These are phyloP conservation scores for Daldinia eschscholtzii DNA, from an alignment of 2,329 filamentous ascomycete species.

Conservation along the genomic window DNA sequence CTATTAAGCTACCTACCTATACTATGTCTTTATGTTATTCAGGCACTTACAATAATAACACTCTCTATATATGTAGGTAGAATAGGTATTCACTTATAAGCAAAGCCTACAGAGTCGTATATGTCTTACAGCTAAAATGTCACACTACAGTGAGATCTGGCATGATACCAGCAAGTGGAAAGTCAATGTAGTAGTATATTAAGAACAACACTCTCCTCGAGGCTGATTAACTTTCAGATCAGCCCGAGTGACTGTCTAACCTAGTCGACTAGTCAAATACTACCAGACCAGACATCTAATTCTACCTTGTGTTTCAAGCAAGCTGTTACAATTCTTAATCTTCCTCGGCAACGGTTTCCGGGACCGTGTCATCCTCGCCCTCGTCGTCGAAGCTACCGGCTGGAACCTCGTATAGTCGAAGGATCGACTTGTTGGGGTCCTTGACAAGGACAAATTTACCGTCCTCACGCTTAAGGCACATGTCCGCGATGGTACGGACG, in stretches of 20 bases:
- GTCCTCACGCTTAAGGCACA: conserved; percentile 82
- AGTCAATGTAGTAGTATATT: conserved; percentile 19
- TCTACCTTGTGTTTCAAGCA: not conserved
- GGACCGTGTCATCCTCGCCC: conserved; percentile 75
- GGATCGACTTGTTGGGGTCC: conserved; percentile 97
- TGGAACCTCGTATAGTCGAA: conserved; percentile 93
- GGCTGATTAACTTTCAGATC: conserved; percentile 3
- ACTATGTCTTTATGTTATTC: not conserved
- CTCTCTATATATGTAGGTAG: not conserved
- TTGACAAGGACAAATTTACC: conserved; percentile 85
- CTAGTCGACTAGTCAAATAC: not conserved
- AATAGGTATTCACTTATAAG: not conserved
- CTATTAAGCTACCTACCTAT: not conserved
- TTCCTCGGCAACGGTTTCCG: conserved; percentile 60
- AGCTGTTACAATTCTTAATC: conserved; percentile 46
- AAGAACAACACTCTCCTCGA: conserved; percentile 4
- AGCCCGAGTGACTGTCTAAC: not conserved
- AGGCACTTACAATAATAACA: not conserved
- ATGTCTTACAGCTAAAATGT: not conserved
- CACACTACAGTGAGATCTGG: not conserved
- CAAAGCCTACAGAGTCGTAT: not conserved
- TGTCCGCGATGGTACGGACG: conserved; percentile 96
- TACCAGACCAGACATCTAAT: conserved; percentile 15
- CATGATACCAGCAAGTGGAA: not conserved
- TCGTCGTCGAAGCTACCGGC: conserved; percentile 91